Evolutionary conservation across 2,329 filamentous ascomycete species (phyloP), one percentile per base, ranked within the genome.

Genomic region (Apiospora pterosperma): DNA sequence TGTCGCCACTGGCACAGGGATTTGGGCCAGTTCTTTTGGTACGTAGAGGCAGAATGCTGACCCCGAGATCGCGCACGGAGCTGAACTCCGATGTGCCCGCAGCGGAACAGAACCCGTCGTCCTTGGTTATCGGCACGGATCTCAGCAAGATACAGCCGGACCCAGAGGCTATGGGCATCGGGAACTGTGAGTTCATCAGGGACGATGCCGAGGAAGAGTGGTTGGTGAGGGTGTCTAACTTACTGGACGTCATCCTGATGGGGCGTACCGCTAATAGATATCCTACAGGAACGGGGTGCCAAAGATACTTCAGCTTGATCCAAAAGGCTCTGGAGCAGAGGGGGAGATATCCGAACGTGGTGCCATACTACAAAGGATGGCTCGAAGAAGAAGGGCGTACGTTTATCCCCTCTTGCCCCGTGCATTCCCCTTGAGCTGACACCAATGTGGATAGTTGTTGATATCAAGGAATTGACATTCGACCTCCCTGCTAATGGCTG

Each of bases 101-200:
- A 60, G 31, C 59, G 5, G 3, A 39, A 12, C 16, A 60, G 59
- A 36, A 60, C 14, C 59, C 59, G n/a, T 8, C n/a, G 16, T 41
- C 59, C 10, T 21, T 14, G 4, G 63, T 65, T 10, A 25, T 62
- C 14, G 63, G 60, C 16, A 38, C 59, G 25, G 63, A 65, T 36
- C 48, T 65, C 6, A 58, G 21, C 19, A 5, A 31, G n/a, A 65
- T 65, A 7, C 63, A 65, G 23, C 63, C 60, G 11, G 21, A 11
- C 4, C 25, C 58, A 5, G 42, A 48, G 6, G 28, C 25, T 14
- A n/a, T 67, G 19, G 39, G n/a, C 2, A 67, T 10, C n/a, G 5
- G 2, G n/a, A 42, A 42, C n/a, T 42, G n/a, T n/a, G 39, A 42
- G 39, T 42, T 42, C 39, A 42, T 42, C 39, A 5, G 39, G 39